Conservation (phyloP, 202 grass and related monocot genomes). For the Panicum hallii region DNA sequence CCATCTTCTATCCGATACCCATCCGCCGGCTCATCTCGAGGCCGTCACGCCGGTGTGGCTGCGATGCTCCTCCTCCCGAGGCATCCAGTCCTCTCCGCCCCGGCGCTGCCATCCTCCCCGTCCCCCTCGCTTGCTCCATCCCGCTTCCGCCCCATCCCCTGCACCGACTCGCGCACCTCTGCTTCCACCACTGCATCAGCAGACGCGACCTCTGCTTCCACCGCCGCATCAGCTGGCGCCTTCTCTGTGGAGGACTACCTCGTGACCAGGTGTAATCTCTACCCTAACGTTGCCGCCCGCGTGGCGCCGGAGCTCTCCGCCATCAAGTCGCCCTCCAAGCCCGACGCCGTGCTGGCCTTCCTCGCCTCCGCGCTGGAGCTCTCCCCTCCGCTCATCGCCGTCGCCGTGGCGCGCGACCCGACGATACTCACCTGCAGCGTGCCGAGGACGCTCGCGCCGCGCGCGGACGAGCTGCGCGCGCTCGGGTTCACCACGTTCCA, state of each 20-base stretch:
- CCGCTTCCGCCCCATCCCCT: neutral
- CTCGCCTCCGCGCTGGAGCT: conserved; percentile 25
- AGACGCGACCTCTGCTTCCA: neutral
- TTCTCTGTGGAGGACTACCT: conserved; percentile 37
- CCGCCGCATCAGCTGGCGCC: neutral
- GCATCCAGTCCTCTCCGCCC: neutral
- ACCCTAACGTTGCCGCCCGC: conserved; percentile 38
- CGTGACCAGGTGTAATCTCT: conserved; percentile 30
- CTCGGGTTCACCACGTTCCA: conserved; percentile 42
- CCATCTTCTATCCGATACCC: neutral
- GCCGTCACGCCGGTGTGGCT: neutral
- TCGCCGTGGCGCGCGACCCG: conserved; percentile 30
- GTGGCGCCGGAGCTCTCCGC: conserved; percentile 32
- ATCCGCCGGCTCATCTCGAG: neutral
- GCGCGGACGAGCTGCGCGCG: conserved; percentile 19
- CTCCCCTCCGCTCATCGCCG: conserved; percentile 28
- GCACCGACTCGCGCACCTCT: neutral
- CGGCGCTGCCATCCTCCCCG: neutral
- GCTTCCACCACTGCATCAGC: neutral
- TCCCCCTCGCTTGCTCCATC: neutral
- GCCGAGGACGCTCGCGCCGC: conserved; percentile 23
- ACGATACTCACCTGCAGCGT: conserved; percentile 25
- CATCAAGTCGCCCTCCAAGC: conserved; percentile 42
- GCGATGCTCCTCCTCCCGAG: conserved; percentile 23
- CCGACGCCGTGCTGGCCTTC: conserved; percentile 46